Base-by-base conservation (phyloP, 2,329 filamentous ascomycete species). In the Mycosphaerella sp. region DNA sequence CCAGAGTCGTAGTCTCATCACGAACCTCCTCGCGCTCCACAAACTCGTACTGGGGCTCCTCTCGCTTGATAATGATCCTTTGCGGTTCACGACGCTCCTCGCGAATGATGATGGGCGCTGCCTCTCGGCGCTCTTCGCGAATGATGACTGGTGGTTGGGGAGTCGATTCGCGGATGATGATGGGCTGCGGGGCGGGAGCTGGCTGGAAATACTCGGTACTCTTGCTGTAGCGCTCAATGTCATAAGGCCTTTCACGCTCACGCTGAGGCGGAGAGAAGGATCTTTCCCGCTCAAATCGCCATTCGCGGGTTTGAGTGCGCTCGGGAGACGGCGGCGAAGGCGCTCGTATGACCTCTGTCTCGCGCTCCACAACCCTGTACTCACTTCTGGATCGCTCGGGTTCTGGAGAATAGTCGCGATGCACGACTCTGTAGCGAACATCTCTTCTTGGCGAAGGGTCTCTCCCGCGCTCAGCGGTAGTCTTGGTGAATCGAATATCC, bases 41-140 rank as follows among this genome's bases (percentile, higher is more conserved):
- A 51, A 83, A 71, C 55, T 83, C 80, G 59, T 81, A 84, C 40
- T 80, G 76, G 26, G 78, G 77, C 62, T 74, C 74, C 69, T 80
- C 75, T 56, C 76, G 74, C 60, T 80, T 74, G 59, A 82, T 80
- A 70, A 83, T 77, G 58, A 76, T 75, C 62, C 78, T 59, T 45
- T 59, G 61, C 8, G 60, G 62, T 32, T 62, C 59, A 14, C 73
- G 73, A 57, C 77, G 76, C 39, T 73, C 74, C 69, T 80, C 75
- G 59, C 76, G 73, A 63, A 80, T 74, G 58, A 82, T 80, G 70
- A 83, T 78, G 32, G 73, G 73, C 10, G 71, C 72, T n/a, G 59
- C 46, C 31, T 62, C 59, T 21, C 73, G 73, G 57, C 77, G 76
- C 39, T 73, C 74, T 70, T 80, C 75, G 59, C 76, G 73, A 63